A percentile compares a stretch with the other conserved stretches of the same genome.
Conservation (phyloP, 2,329 filamentous ascomycete species). For the Fusarium anguioides region DNA sequence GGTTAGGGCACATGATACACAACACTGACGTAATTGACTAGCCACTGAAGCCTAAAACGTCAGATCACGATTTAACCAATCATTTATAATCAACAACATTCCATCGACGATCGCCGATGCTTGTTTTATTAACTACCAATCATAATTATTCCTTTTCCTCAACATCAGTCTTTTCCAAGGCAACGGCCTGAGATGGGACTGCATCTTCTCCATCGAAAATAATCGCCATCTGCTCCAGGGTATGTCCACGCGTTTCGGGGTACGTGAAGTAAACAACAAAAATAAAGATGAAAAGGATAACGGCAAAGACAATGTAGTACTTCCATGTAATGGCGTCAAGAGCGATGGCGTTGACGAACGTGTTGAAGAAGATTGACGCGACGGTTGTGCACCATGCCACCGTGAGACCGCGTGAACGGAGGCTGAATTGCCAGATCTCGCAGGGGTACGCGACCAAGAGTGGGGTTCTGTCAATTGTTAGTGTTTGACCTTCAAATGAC, state of each 20-base stretch:
- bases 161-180: neutral
- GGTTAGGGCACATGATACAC: constrained; percentile 18
- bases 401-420: neutral
- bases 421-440: constrained; percentile 10
- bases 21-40: constrained; percentile 26
- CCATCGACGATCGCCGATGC: constrained; percentile 2
- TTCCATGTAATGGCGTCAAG: constrained; percentile 7
- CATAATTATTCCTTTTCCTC: neutral
- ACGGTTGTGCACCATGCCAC: neutral
- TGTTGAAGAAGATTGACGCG: constrained; percentile 5
- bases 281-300: neutral
- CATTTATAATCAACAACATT: neutral
- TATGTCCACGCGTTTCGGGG: neutral
- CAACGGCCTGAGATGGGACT: neutral
- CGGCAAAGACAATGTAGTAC: constrained; percentile 3
- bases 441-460: constrained; percentile 4
- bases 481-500: fast-evolving
- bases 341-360: constrained; percentile 12
- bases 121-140: neutral
- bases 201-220: constrained; percentile 10
- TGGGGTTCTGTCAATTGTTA: neutral
- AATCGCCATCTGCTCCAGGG: constrained; percentile 4
- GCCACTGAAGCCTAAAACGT: neutral
- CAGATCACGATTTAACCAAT: neutral
- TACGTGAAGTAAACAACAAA: neutral